phyloP scores from a whole-genome alignment of 495 filamentous ascomycete genomes.

The Annulohypoxylon bovei region DNA sequence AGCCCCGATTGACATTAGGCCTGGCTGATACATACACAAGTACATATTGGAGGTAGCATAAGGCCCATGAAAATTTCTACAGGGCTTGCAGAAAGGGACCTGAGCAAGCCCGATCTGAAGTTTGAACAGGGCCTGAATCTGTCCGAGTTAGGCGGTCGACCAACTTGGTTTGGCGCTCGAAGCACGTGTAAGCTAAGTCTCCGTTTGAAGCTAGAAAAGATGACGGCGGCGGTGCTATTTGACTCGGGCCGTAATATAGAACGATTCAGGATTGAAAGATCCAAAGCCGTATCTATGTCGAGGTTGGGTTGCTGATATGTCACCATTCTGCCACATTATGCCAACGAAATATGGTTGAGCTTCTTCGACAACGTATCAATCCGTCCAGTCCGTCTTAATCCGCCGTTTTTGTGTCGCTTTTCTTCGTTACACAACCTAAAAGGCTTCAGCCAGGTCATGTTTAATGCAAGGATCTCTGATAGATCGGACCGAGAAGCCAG shows the following conservation, averaged over 20 bases:
- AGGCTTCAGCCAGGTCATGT: conserved; percentile 11
- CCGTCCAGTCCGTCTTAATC: neutral
- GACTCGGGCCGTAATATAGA: conserved; percentile 39
- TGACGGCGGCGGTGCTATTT: conserved; percentile 14
- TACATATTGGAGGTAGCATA: conserved; percentile 32
- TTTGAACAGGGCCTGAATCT: neutral
- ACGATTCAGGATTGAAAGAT: neutral
- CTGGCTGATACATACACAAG: conserved; percentile 5
- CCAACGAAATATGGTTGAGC: conserved; percentile 12
- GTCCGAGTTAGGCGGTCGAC: conserved; percentile 5
- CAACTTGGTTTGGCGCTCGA: conserved; percentile 23
- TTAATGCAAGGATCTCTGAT: conserved; percentile 38
- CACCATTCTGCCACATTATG: neutral
- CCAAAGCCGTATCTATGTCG: conserved; percentile 2
- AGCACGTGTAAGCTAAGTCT: conserved; percentile 24
- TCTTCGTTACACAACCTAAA: conserved; percentile 22
- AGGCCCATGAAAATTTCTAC: conserved; percentile 16
- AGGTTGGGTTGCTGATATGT: conserved; percentile 10
- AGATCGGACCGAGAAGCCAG: conserved; percentile 45
- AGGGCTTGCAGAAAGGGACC: neutral
- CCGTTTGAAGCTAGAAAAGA: conserved; percentile 15
- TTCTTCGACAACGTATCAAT: conserved; percentile 10
- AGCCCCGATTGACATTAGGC: conserved; percentile 15
- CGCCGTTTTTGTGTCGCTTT: conserved; percentile 22
- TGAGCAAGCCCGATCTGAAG: neutral